Conservation (phyloP, 1,284 basidiomycete genomes). For the Hemileccinum hortonii region DNA sequence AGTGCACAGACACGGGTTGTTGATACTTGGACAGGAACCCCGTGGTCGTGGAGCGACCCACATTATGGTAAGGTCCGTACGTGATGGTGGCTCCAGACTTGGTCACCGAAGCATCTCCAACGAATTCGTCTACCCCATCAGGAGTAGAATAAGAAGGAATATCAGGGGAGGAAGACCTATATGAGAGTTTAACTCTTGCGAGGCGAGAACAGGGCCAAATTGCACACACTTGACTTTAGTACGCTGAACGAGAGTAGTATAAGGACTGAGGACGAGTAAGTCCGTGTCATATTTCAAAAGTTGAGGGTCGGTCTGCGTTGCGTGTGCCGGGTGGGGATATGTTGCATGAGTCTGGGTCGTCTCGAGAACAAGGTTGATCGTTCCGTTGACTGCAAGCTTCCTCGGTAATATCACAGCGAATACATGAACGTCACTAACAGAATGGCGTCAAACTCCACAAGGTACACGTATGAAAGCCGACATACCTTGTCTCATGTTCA, state of each 20-base stretch:
- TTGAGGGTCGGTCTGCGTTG: constrained; percentile 79
- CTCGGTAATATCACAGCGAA: constrained; percentile 50
- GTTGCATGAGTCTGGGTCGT: constrained; percentile 75
- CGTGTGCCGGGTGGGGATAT: constrained; percentile 70
- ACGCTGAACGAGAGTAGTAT: constrained; percentile 76
- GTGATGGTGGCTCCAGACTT: constrained; percentile 81
- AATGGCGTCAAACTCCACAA: constrained; percentile 9
- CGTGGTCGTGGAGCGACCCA: constrained; percentile 59
- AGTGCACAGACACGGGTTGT: constrained; percentile 74
- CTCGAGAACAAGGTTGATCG: constrained; percentile 74
- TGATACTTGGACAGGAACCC: constrained; percentile 63
- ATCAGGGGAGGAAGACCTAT: constrained; percentile 64
- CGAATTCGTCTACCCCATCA: constrained; percentile 53
- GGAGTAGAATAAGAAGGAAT: constrained; percentile 72
- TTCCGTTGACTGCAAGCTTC: constrained; percentile 51
- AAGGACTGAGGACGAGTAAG: constrained; percentile 80
- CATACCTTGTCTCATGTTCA: constrained; percentile 52
- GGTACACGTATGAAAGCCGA: constrained; percentile 1
- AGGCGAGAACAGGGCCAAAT: constrained; percentile 5
- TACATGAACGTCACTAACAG: constrained; percentile 37
- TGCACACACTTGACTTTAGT: constrained; percentile 77
- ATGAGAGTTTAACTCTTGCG: constrained; percentile 1
- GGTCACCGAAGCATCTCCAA: constrained; percentile 57
- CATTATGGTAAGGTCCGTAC: constrained; percentile 82
- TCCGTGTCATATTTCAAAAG: constrained; percentile 76